Evolutionary conservation across 768 basidiomycete genomes (phyloP).

Genomic region (Mycena kentingensis): DNA sequence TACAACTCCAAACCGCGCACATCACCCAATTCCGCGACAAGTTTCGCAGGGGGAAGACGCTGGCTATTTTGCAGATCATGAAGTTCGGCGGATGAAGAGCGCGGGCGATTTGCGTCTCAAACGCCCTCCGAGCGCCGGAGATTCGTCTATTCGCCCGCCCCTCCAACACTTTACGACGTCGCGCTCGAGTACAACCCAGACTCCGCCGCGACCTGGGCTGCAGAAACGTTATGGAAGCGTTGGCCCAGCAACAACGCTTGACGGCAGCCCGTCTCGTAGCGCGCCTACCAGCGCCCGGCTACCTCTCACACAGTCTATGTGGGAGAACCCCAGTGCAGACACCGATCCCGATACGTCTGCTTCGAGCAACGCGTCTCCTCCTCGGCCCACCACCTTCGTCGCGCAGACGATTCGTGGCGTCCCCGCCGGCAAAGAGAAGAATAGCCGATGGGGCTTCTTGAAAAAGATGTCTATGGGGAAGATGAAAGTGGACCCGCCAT

Average conservation of each 20-base stretch:
- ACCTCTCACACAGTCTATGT: constrained; percentile 47
- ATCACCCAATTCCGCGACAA: constrained; percentile 44
- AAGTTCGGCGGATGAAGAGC: constrained; percentile 84
- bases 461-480: constrained; percentile 99
- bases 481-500: constrained; percentile 68
- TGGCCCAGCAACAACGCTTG: constrained; percentile 50
- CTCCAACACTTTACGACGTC: constrained; percentile 58
- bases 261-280: constrained; percentile 39
- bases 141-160: constrained; percentile 41
- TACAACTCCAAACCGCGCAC: constrained; percentile 67
- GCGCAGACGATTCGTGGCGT: too few relatives aligned
- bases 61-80: constrained; percentile 51
- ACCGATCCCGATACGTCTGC: constrained; percentile 3
- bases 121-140: constrained; percentile 26
- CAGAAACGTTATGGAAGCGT: constrained; percentile 70
- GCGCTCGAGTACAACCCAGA: constrained; percentile 62
- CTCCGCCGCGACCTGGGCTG: constrained; percentile 34
- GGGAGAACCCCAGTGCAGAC: constrained; percentile 48
- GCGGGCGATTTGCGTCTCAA: constrained; percentile 70
- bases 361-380: constrained; percentile 14
- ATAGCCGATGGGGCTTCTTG: constrained; percentile 89
- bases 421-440: constrained; percentile 54
- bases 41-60: constrained; percentile 45
- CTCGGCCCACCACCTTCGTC: constrained; percentile 3
- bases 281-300: constrained; percentile 39